Percentiles rank a stretch among this genome's conserved stretches.
These are phyloP conservation scores for Pseudocercospora vitis DNA, from an alignment of 2,329 filamentous ascomycete genomes.

Conservation along the genomic window DNA sequence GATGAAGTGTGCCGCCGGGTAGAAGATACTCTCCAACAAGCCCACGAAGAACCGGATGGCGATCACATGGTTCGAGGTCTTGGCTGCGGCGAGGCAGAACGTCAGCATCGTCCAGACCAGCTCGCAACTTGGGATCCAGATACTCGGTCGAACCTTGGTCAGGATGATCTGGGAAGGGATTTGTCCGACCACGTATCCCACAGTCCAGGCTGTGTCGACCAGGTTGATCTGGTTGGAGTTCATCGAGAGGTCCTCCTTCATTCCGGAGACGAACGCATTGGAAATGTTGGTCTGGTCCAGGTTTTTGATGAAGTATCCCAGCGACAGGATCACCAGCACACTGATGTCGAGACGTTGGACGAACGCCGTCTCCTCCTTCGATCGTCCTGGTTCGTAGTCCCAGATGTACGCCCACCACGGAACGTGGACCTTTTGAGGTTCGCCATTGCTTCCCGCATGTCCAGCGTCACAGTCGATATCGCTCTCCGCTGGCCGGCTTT, in stretches of 20 bases:
- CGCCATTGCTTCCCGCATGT: background rate
- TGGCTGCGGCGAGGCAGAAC: slow-evolving; percentile 45
- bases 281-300: slow-evolving; percentile 41
- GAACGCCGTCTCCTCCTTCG: slow-evolving; percentile 26
- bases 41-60: slow-evolving; percentile 53
- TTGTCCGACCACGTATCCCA: slow-evolving; percentile 50
- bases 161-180: slow-evolving; percentile 43
- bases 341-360: slow-evolving; percentile 44
- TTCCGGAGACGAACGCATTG: slow-evolving; percentile 51
- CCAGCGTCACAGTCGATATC: slow-evolving; percentile 15
- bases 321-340: slow-evolving; percentile 50
- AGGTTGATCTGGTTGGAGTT: slow-evolving; percentile 58
- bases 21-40: slow-evolving; percentile 53
- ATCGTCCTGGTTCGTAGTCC: slow-evolving; percentile 51
- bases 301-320: slow-evolving; percentile 56
- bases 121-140: slow-evolving; percentile 53
- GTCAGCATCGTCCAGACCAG: slow-evolving; percentile 53
- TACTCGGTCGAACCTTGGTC: slow-evolving; percentile 49
- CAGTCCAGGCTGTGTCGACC: slow-evolving; percentile 58
- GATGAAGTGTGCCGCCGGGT: slow-evolving; percentile 55
- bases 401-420: slow-evolving; percentile 46
- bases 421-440: slow-evolving; percentile 9
- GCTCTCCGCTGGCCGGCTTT: slow-evolving; percentile 6
- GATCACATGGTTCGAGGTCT: slow-evolving; percentile 48
- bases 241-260: slow-evolving; percentile 55